phyloP scores from a whole-genome alignment of 2,329 filamentous ascomycete species.

The Metarhizium brunneum region DNA sequence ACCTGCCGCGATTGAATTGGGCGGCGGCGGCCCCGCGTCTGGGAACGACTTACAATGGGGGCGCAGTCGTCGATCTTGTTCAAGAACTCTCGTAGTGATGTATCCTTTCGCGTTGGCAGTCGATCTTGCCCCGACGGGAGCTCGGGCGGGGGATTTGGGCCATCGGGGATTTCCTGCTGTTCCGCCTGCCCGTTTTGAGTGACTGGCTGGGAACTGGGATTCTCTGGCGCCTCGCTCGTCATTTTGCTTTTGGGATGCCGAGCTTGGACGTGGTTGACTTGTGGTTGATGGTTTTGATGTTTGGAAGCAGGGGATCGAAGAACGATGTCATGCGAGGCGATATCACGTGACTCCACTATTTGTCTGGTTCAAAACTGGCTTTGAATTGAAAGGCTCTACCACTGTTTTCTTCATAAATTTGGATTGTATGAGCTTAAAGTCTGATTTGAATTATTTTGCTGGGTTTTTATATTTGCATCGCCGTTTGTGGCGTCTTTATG shows the following conservation, averaged over 20 bases:
- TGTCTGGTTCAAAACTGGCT: background rate
- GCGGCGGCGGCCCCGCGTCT: background rate
- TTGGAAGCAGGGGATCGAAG: too few relatives aligned
- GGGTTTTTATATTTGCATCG: background rate
- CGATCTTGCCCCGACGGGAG: conserved; percentile 46
- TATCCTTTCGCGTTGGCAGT: conserved; percentile 78
- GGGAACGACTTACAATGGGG: conserved; percentile 64
- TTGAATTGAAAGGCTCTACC: background rate
- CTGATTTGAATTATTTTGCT: background rate
- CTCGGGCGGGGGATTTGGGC: conserved; percentile 24
- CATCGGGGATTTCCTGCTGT: conserved; percentile 4
- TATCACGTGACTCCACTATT: background rate
- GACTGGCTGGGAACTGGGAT: conserved; percentile 18
- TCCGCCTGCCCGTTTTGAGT: conserved; percentile 19
- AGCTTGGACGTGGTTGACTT: conserved; percentile 5
- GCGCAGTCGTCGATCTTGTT: conserved; percentile 97
- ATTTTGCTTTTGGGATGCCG: conserved; percentile 23
- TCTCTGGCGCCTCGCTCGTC: conserved; percentile 27
- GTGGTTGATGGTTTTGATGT: background rate
- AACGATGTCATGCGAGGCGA: background rate
- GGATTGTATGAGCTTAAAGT: background rate
- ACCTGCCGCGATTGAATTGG: background rate
- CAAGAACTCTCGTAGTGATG: conserved; percentile 83
- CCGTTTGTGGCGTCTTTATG: background rate
- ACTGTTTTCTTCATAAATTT: background rate